Evolutionary conservation across 2,329 filamentous ascomycete species (phyloP).

Genomic region (Massarina eburnea): DNA sequence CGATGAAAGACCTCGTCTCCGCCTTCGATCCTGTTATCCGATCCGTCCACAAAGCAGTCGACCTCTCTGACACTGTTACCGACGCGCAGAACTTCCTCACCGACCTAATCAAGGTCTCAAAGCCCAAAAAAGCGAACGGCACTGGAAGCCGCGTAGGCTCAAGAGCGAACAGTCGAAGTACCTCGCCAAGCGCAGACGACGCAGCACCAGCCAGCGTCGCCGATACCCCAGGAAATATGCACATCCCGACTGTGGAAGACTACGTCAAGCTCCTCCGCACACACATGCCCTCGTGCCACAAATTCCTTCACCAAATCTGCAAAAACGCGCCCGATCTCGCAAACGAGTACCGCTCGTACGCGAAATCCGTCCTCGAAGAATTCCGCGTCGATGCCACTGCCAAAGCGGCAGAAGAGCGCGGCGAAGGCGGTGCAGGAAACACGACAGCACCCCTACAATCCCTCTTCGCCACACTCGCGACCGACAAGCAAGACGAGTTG

Average conservation of each 20-base stretch:
- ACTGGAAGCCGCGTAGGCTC: constrained; percentile 17
- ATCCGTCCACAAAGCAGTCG: constrained; percentile 68
- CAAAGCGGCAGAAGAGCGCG: constrained; percentile 20
- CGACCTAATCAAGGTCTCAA: constrained; percentile 65
- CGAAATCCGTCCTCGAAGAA: constrained; percentile 57
- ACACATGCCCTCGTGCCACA: constrained; percentile 65
- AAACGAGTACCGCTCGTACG: constrained; percentile 63
- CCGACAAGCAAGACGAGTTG: constrained; percentile 50
- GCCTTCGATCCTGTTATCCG: constrained; percentile 77
- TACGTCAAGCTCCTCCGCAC: constrained; percentile 68
- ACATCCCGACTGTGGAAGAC: constrained; percentile 66
- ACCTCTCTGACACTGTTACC: constrained; percentile 68
- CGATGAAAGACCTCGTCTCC: constrained; percentile 64
- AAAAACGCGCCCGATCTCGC: constrained; percentile 68
- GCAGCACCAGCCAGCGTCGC: constrained; percentile 24
- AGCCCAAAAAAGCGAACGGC: constrained; percentile 39
- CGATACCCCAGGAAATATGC: constrained; percentile 18
- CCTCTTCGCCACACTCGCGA: constrained; percentile 51
- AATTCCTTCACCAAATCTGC: constrained; percentile 70
- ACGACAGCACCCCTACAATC: constrained; percentile 46
- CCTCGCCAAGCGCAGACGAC: constrained; percentile 12
- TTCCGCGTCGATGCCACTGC: constrained; percentile 50
- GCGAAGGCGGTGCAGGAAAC: constrained; percentile 43
- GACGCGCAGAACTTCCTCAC: constrained; percentile 69
- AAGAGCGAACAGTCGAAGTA: constrained; percentile 22